Percentiles rank a stretch among this genome's conserved stretches.
Evolutionary conservation across 352 stramenopile species (phyloP).

Genomic region (Pythium phragmiticola): DNA sequence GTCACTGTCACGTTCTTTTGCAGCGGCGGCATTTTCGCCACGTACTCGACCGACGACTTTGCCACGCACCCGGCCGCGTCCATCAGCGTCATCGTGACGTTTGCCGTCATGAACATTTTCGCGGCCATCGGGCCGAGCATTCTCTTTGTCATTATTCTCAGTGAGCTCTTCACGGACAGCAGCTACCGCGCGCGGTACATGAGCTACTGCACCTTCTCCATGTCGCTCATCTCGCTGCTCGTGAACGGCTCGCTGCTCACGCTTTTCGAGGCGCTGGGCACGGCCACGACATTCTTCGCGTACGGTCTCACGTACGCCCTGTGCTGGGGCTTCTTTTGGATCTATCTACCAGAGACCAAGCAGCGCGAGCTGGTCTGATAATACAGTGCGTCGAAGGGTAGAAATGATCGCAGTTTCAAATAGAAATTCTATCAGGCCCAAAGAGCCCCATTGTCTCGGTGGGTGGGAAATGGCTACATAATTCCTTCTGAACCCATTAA

Average conservation of each 20-base stretch:
- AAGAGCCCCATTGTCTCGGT: too few relatives aligned
- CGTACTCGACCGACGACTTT: slow-evolving; percentile 67
- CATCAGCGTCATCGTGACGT: slow-evolving; percentile 57
- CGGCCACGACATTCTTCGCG: slow-evolving; percentile 55
- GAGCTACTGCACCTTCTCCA: slow-evolving; percentile 88
- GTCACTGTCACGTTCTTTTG: slow-evolving; percentile 69
- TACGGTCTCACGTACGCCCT: slow-evolving; percentile 70
- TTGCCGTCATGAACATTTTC: slow-evolving; percentile 75
- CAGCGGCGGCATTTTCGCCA: slow-evolving; percentile 65
- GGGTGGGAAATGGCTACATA: too few relatives aligned
- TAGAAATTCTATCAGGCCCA: too few relatives aligned
- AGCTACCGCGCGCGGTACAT: slow-evolving; percentile 82
- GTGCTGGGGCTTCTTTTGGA: slow-evolving; percentile 68
- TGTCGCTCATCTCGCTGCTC: slow-evolving; percentile 84
- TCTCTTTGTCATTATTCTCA: slow-evolving; percentile 85
- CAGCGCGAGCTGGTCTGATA: slow-evolving; percentile 62
- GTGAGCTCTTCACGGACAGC: slow-evolving; percentile 80
- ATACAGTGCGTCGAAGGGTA: too few relatives aligned
- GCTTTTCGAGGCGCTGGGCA: slow-evolving; percentile 70
- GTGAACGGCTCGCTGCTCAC: slow-evolving; percentile 81
- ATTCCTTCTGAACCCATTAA: too few relatives aligned
- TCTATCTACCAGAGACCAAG: slow-evolving; percentile 79
- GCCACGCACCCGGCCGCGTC: slow-evolving; percentile 41
- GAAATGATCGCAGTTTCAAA: too few relatives aligned
- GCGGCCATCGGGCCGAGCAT: slow-evolving; percentile 72